Conservation (phyloP, 1,284 basidiomycete species). For the Hymenochaete sp. region DNA sequence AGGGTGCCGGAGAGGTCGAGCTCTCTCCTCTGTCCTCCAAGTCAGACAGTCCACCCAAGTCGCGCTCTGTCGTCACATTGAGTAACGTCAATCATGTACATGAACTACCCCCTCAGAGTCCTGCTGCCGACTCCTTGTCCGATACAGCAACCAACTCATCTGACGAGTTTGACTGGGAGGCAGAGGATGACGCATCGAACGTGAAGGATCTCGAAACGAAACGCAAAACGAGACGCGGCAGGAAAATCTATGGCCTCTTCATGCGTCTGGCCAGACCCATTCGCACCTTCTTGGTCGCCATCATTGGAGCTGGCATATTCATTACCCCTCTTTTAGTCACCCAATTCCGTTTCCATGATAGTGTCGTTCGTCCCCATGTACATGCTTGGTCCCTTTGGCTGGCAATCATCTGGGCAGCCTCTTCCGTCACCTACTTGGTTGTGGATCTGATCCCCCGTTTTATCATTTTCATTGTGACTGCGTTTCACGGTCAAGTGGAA, state of each 20-base stretch:
- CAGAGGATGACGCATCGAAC: constrained; percentile 37
- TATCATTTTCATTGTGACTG: constrained; percentile 42
- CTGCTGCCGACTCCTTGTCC: constrained; percentile 24
- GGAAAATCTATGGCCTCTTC: constrained; percentile 54
- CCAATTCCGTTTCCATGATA: constrained; percentile 47
- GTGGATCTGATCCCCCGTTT: constrained; percentile 56
- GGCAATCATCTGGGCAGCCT: constrained; percentile 58
- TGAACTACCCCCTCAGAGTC: constrained; percentile 3
- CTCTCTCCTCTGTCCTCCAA: constrained; percentile 13
- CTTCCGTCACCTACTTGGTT: constrained; percentile 49
- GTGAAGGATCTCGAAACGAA: constrained; percentile 20
- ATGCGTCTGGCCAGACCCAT: constrained; percentile 58
- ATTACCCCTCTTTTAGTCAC: constrained; percentile 65
- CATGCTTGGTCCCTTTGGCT: constrained; percentile 68
- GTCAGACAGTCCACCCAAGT: constrained; percentile 5
- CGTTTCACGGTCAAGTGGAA: constrained; percentile 56
- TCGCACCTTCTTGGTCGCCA: constrained; percentile 45
- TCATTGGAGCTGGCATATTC: constrained; percentile 52
- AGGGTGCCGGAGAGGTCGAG: constrained; percentile 10
- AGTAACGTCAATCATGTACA: constrained; percentile 2
- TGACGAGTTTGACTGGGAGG: constrained; percentile 71
- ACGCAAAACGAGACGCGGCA: constrained; percentile 34
- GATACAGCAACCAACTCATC: constrained; percentile 55
- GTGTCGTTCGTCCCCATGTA: constrained; percentile 43
- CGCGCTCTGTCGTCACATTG: no score